These are phyloP conservation scores for Saksenaea vasiformis DNA, from an alignment of 371 early-diverging fungal genomes.

Conservation along the genomic window DNA sequence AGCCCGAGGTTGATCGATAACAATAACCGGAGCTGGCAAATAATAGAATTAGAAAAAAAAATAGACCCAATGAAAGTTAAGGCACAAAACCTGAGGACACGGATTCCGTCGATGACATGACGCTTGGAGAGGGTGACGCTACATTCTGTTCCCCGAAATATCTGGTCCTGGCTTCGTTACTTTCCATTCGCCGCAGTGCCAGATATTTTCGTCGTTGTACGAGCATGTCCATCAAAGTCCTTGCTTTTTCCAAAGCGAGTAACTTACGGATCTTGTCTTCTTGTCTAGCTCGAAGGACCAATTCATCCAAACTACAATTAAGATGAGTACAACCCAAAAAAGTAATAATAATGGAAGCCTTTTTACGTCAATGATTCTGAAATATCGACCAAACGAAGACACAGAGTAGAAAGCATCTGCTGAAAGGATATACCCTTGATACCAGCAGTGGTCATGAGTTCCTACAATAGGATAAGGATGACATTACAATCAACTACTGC, in stretches of 20 bases:
- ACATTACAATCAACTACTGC: slow-evolving; percentile 3
- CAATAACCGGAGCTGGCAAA: slow-evolving; percentile 17
- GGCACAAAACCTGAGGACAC: not conserved
- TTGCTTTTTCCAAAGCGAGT: slow-evolving; percentile 22
- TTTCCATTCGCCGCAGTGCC: slow-evolving; percentile 14
- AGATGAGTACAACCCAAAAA: not conserved
- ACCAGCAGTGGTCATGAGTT: slow-evolving; percentile 20
- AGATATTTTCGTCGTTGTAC: slow-evolving; percentile 25
- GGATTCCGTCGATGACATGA: not conserved
- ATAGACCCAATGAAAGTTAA: not conserved
- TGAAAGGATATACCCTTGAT: slow-evolving; percentile 50
- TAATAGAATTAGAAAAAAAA: not conserved
- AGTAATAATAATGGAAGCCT: not conserved
- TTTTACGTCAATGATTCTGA: slow-evolving; percentile 51
- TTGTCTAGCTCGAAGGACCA: slow-evolving; percentile 27
- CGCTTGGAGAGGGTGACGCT: not conserved
- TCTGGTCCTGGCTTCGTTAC: not conserved
- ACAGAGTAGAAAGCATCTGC: slow-evolving; percentile 43
- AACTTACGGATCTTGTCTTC: slow-evolving; percentile 28
- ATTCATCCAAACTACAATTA: slow-evolving; percentile 26
- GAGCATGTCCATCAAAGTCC: slow-evolving; percentile 30
- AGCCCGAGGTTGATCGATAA: slow-evolving; percentile 18
- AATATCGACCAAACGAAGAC: slow-evolving; percentile 48
- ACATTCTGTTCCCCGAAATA: not conserved
- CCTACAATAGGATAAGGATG: slow-evolving; percentile 14